Evolutionary conservation across 2,329 filamentous ascomycete genomes (phyloP).

Genomic region (Cladosporium sp.): DNA sequence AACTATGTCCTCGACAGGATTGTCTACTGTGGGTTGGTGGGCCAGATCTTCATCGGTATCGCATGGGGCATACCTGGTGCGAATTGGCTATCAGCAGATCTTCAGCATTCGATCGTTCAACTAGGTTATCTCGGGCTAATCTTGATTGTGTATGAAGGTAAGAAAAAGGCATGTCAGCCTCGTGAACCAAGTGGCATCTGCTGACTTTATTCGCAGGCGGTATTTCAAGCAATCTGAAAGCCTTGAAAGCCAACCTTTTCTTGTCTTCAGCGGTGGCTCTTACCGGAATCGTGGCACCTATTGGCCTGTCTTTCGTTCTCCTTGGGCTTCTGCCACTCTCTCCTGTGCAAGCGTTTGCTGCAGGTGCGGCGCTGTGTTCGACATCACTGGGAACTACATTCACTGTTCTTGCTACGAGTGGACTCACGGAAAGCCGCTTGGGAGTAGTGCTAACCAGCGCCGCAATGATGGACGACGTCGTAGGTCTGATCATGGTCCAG

Average conservation of each 20-base stretch:
- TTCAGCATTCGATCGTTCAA: conserved; percentile 61
- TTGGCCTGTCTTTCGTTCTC: conserved; percentile 66
- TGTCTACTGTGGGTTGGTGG: conserved; percentile 70
- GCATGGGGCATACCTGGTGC: conserved; percentile 69
- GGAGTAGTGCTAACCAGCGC: conserved; percentile 68
- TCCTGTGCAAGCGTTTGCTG: conserved; percentile 66
- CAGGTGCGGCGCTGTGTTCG: conserved; percentile 72
- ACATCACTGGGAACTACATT: conserved; percentile 75
- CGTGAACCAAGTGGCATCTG: conserved; percentile 23
- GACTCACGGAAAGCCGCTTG: conserved; percentile 55
- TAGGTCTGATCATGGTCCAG: conserved; percentile 75
- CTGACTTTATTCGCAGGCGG: conserved; percentile 40
- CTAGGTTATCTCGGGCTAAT: conserved; percentile 75
- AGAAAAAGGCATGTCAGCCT: neutral
- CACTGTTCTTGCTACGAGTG: conserved; percentile 63
- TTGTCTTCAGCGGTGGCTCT: conserved; percentile 65
- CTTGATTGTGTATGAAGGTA: conserved; percentile 70
- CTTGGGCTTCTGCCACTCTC: conserved; percentile 53
- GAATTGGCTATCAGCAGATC: conserved; percentile 57
- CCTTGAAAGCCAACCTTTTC: conserved; percentile 61
- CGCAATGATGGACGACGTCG: conserved; percentile 81
- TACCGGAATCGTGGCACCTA: conserved; percentile 66
- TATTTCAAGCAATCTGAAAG: conserved; percentile 56
- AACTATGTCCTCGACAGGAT: conserved; percentile 44
- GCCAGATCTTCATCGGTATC: conserved; percentile 70